phyloP scores from a whole-genome alignment of 1,139 yeast species.

The Geotrichum restrictum region DNA sequence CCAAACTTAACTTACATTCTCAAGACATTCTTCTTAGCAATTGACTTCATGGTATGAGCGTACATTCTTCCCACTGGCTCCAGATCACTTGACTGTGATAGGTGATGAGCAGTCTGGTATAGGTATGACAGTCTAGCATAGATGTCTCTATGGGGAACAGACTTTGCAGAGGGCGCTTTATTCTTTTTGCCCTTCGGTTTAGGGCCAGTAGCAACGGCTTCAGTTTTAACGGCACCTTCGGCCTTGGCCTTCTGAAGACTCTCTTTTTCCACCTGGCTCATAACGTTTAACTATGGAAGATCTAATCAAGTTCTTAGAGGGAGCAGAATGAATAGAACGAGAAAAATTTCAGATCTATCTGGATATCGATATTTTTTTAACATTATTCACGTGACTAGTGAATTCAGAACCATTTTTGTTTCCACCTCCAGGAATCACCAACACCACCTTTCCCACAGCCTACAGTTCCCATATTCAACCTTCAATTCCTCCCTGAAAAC shows the following conservation, averaged over 20 bases:
- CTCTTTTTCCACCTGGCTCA: not conserved
- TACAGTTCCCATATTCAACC: not conserved
- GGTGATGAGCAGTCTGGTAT: slow-evolving; percentile 47
- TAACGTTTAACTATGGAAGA: not conserved
- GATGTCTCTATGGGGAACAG: slow-evolving; percentile 55
- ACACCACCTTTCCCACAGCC: slow-evolving; percentile 11
- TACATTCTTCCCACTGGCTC: slow-evolving; percentile 45
- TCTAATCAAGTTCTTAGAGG: too few species aligned
- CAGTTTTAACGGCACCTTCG: not conserved
- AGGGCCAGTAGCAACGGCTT: not conserved
- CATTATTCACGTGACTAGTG: slow-evolving; percentile 7
- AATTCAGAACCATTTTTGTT: not conserved
- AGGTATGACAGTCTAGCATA: slow-evolving; percentile 56
- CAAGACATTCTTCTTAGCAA: slow-evolving; percentile 60
- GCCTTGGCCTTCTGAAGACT: not conserved
- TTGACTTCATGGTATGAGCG: slow-evolving; percentile 37
- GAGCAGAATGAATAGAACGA: not conserved
- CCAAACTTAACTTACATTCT: slow-evolving; percentile 40
- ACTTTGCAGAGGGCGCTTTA: slow-evolving; percentile 33
- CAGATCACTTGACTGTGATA: slow-evolving; percentile 26
- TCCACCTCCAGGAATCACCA: slow-evolving; percentile 4
- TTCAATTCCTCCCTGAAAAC: slow-evolving; percentile 5
- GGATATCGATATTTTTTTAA: not conserved
- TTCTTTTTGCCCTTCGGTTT: slow-evolving; percentile 19
- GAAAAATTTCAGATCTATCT: not conserved